Evolutionary conservation across 305 asterid species (phyloP).

Genomic region (Solanum aculeatissimum): DNA sequence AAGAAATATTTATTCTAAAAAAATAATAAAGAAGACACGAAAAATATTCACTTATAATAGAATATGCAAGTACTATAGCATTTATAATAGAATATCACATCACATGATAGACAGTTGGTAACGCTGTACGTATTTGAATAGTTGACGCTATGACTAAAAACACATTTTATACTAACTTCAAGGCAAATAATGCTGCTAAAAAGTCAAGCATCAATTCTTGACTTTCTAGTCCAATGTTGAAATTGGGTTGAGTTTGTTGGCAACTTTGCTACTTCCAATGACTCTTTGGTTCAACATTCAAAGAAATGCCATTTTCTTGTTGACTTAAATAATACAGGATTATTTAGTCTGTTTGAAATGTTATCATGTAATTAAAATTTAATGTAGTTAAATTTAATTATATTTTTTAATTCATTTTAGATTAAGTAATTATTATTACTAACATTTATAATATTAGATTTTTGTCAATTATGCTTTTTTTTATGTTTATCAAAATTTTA

Average conservation of each 20-base stretch:
- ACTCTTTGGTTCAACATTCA: not conserved
- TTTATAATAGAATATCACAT: not conserved
- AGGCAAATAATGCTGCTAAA: not conserved
- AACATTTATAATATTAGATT: no score
- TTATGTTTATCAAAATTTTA: no score
- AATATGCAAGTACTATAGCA: not conserved
- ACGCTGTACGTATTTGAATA: not conserved
- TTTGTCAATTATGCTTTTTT: no score
- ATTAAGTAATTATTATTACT: no score
- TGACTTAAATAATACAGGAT: no score
- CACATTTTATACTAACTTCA: not conserved
- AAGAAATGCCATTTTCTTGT: not conserved
- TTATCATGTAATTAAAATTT: no score
- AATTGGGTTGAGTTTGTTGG: not conserved
- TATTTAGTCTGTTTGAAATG: no score
- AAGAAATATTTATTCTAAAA: not conserved
- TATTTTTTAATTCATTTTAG: no score
- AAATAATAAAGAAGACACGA: not conserved
- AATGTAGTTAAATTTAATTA: no score
- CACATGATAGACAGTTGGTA: not conserved
- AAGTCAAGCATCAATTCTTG: not conserved
- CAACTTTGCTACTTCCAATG: not conserved
- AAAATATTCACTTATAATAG: not conserved
- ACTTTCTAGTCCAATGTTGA: not conserved
- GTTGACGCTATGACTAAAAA: not conserved